A percentile compares a stretch with the other conserved stretches of the same genome.
phyloP scores from a whole-genome alignment of 768 basidiomycete genomes.

The Cubamyces lactineus region DNA sequence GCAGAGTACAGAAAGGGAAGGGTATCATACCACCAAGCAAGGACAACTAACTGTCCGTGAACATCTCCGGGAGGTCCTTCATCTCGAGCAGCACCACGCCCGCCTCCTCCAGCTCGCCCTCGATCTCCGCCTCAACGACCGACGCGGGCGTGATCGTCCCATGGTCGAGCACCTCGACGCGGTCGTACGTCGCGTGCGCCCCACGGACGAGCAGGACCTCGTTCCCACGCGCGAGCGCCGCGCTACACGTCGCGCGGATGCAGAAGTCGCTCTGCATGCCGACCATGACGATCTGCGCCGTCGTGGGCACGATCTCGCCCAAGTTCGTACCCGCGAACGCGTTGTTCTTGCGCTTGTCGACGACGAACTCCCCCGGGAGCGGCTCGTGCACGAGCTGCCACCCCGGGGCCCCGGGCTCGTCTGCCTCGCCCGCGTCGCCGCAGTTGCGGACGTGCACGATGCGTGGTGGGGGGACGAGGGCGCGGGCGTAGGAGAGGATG shows the following conservation, averaged over 20 bases:
- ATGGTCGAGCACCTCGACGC: conserved; percentile 62
- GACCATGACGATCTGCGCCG: conserved; percentile 66
- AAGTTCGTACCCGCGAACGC: conserved; percentile 66
- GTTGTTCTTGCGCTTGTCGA: conserved; percentile 69
- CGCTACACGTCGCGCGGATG: conserved; percentile 54
- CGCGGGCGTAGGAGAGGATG: conserved; percentile 55
- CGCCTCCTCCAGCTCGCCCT: conserved; percentile 69
- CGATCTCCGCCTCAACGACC: conserved; percentile 60
- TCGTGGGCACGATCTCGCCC: conserved; percentile 48
- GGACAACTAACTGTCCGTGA: conserved; percentile 50
- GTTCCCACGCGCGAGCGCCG: conserved; percentile 66
- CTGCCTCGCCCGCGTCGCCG: conserved; percentile 62
- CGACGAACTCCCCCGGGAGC: conserved; percentile 50
- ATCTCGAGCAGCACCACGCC: conserved; percentile 68
- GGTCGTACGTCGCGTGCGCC: conserved; percentile 70
- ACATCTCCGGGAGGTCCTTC: conserved; percentile 63
- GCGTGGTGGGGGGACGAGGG: conserved; percentile 43
- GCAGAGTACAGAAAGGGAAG: no score
- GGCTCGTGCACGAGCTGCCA: conserved; percentile 66
- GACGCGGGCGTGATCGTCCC: conserved; percentile 49
- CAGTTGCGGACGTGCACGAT: conserved; percentile 72
- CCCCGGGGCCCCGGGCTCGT: conserved; percentile 56
- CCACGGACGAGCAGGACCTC: conserved; percentile 64
- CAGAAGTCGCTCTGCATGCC: conserved; percentile 74
- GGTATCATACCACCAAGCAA: no score